phyloP scores from a whole-genome alignment of 2,329 filamentous ascomycete genomes.

The Colletotrichum viniferum region DNA sequence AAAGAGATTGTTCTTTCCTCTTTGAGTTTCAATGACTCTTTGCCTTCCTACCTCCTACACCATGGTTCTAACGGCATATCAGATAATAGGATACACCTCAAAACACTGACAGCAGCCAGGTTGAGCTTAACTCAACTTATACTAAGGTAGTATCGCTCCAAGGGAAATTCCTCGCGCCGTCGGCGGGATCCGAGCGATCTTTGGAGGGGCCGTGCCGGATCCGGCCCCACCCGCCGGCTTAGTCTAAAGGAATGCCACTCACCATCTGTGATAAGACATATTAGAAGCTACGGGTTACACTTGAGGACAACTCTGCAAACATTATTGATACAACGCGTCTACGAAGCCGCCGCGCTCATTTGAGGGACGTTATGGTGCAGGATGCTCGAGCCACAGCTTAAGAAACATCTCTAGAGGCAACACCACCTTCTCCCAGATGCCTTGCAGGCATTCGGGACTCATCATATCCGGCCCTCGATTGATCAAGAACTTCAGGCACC shows the following conservation, averaged over 20 bases:
- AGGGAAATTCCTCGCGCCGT: neutral
- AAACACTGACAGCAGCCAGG: neutral
- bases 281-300: too few relatives aligned
- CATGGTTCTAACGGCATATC: rapidly evolving
- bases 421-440: too few relatives aligned
- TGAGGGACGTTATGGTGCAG: too few relatives aligned
- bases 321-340: too few relatives aligned
- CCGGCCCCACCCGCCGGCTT: neutral
- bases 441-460: too few relatives aligned
- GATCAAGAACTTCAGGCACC: too few relatives aligned
- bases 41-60: neutral
- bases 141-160: neutral
- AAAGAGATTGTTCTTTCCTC: neutral
- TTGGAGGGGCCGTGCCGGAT: neutral
- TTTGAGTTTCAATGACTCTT: neutral
- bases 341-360: too few relatives aligned
- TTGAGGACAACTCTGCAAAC: too few relatives aligned
- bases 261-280: too few relatives aligned
- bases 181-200: neutral
- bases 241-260: neutral
- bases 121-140: neutral
- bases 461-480: too few relatives aligned
- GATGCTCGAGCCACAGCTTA: too few relatives aligned
- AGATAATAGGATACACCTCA: neutral
- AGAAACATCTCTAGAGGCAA: too few relatives aligned